Conservation (phyloP, 2,329 filamentous ascomycete genomes). For the Aspergillus sp. region DNA sequence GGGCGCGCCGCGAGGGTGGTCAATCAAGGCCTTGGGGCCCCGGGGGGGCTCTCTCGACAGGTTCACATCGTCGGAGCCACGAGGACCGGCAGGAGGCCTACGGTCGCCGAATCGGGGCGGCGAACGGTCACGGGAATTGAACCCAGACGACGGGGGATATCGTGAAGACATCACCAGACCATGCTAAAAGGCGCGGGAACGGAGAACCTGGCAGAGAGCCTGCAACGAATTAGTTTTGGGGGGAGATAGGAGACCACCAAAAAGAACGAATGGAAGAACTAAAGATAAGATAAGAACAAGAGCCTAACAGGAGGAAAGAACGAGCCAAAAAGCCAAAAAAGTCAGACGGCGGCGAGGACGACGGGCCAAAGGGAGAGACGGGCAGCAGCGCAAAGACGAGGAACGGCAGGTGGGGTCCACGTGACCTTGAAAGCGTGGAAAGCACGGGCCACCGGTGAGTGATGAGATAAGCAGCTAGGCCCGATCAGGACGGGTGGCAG, state of each 20-base stretch:
- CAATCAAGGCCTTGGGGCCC: conserved; percentile 76
- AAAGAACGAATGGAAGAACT: background rate
- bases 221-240: conserved; percentile 36
- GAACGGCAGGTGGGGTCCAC: conserved; percentile 20
- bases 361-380: conserved; percentile 12
- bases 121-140: conserved; percentile 66
- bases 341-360: background rate
- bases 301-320: background rate
- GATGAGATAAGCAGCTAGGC: conserved; percentile 18
- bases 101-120: conserved; percentile 70
- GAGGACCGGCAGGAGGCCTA: conserved; percentile 55
- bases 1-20: conserved; percentile 59
- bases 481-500: conserved; percentile 12
- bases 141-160: conserved; percentile 62
- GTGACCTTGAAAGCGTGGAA: conserved; percentile 20
- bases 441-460: conserved; percentile 18
- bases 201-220: conserved; percentile 20
- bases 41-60: conserved; percentile 72
- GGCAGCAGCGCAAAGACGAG: conserved; percentile 10
- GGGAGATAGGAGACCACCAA: background rate
- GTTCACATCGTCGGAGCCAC: conserved; percentile 58
- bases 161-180: conserved; percentile 55
- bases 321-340: background rate
- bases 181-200: conserved; percentile 31
- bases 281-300: background rate